Conservation (phyloP, 192 early-diverging fungal species). For the Umbelopsis sp. region DNA sequence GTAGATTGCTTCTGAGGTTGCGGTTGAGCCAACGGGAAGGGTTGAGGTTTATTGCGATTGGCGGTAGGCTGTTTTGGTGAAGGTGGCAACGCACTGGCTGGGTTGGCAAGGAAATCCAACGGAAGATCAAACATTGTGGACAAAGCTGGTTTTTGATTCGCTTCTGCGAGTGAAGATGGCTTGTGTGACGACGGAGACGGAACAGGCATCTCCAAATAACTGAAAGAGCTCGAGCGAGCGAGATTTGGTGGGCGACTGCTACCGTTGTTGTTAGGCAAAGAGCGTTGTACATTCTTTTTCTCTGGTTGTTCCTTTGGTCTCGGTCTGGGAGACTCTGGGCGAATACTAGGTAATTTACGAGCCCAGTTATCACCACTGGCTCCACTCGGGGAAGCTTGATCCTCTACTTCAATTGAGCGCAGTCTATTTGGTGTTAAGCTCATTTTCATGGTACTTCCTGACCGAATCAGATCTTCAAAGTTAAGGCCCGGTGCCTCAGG, state of each 20-base stretch:
- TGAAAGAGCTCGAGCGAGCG: neutral
- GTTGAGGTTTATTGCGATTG: neutral
- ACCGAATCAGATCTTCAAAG: conserved; percentile 58
- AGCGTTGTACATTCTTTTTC: neutral
- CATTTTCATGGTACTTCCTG: conserved; percentile 59
- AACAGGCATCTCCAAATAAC: neutral
- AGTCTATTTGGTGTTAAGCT: conserved; percentile 64
- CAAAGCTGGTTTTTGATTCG: neutral
- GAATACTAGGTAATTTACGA: conserved; percentile 5
- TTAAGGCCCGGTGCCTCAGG: conserved; percentile 30
- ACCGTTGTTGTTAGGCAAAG: neutral
- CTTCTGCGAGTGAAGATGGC: neutral
- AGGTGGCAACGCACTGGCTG: neutral
- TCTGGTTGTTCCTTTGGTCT: neutral
- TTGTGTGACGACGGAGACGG: neutral
- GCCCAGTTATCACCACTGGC: conserved; percentile 4
- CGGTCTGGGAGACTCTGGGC: conserved; percentile 3
- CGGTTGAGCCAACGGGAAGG: neutral
- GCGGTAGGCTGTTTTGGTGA: neutral
- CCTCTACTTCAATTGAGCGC: conserved; percentile 52
- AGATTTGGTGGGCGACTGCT: neutral
- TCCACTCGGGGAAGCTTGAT: neutral
- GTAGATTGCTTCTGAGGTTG: neutral
- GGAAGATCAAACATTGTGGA: conserved; percentile 18
- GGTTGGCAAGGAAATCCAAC: neutral